phyloP scores from a whole-genome alignment of 2,329 filamentous ascomycete genomes.

The Teratosphaeria nubilosa region DNA sequence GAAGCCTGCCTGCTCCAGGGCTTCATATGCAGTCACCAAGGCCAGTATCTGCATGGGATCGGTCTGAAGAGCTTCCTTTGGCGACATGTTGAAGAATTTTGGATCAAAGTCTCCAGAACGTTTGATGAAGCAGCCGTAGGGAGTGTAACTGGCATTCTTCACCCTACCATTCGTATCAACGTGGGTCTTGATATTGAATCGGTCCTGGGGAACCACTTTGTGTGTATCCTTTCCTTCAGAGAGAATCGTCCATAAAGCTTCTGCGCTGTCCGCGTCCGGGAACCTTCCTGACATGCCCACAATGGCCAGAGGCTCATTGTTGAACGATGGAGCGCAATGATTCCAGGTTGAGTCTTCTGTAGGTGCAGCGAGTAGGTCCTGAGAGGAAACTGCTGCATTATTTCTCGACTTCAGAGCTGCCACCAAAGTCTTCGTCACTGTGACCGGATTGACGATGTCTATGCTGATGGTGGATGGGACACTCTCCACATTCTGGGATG shows the following conservation, averaged over 20 bases:
- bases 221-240: neutral
- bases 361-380: neutral
- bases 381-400: neutral
- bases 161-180: neutral
- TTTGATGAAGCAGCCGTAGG: slow-evolving; percentile 30
- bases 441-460: neutral
- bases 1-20: slow-evolving; percentile 6
- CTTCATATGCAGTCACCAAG: neutral
- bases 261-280: slow-evolving; percentile 8
- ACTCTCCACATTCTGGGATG: neutral
- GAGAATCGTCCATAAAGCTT: slow-evolving; percentile 11
- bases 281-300: slow-evolving; percentile 15
- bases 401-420: neutral
- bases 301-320: slow-evolving; percentile 8
- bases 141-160: slow-evolving; percentile 13
- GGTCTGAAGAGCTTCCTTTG: slow-evolving; percentile 11
- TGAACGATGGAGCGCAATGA: neutral
- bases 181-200: neutral
- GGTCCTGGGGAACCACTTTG: neutral
- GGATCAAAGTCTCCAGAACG: slow-evolving; percentile 30
- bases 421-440: too few species aligned
- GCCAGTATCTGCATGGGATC: neutral
- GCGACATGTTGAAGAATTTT: slow-evolving; percentile 32
- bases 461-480: neutral
- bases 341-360: neutral